Evolutionary conservation across 78 protist genomes (phyloP).

Genomic region (Dictyostelium intermedium): DNA sequence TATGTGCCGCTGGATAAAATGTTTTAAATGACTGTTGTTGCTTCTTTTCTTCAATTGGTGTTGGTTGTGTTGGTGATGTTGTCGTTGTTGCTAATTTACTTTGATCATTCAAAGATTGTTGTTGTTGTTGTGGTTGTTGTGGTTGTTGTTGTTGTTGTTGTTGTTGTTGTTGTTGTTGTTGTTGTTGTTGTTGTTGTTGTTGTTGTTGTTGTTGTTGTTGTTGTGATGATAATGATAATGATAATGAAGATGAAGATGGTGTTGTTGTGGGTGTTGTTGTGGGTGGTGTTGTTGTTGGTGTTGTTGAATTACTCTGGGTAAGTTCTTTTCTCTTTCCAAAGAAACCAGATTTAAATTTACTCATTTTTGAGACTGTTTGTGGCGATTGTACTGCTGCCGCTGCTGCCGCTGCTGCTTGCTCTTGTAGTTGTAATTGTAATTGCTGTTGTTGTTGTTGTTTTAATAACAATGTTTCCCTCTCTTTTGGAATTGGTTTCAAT

Average conservation of each 20-base stretch:
- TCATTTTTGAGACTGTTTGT: not conserved
- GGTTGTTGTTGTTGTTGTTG: not conserved
- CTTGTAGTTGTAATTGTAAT: not conserved
- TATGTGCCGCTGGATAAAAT: conserved; percentile 16
- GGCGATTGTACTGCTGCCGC: not conserved
- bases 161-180: not conserved
- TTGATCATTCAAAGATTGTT: not conserved
- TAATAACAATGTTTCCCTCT: not conserved
- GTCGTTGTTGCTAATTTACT: not conserved
- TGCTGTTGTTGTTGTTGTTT: not conserved
- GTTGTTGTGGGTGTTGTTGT: not conserved
- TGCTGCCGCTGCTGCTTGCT: not conserved
- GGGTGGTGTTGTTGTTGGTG: conserved; percentile 5
- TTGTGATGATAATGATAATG: not conserved
- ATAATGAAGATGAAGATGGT: not conserved
- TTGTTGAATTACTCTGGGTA: not conserved
- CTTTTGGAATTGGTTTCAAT: conserved; percentile 3
- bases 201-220: not conserved
- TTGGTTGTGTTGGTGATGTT: not conserved
- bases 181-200: not conserved
- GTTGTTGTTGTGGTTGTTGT: not conserved
- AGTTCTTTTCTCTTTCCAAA: not conserved
- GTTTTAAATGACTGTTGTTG: not conserved
- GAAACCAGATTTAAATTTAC: not conserved
- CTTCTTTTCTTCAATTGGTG: not conserved